Base-by-base conservation (phyloP, 2,329 filamentous ascomycete species). In the Fusarium abutilonis region DNA sequence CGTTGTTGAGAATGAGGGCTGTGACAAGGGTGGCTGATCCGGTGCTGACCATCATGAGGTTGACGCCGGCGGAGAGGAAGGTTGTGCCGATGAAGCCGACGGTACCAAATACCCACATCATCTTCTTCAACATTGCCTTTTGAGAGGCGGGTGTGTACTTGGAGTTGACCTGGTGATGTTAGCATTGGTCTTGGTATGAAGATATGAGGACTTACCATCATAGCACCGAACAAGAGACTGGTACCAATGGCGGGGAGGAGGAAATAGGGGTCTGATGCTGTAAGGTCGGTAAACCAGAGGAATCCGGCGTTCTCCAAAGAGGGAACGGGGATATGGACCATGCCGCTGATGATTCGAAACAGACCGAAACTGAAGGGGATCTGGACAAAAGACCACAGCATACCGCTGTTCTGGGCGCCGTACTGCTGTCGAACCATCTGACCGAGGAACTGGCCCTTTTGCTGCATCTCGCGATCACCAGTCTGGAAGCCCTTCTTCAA, bases 231-330 rank as follows among this genome's bases (percentile, higher is more conserved):
- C 75, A 90, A 83, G 50, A 86, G 71, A 8, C 72, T 75, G 2
- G 87, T 83, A 4, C 87, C 86, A 2, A 82, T 54, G 3, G 86
- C 62, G 2, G 95, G 95, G 29, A 98, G 78, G 36, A 95, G 74
- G 67, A 86, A 94, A 69, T 83, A 89, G 0, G 95, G 94, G 75
- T 99, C 95, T 2, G 85, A 75, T 19, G 87, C 72, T 0, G 92
- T 89, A 61, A 99, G 76, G 74, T 98, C 90, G 2, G 80, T 77
- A 66, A 98, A 85, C 95, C 95, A 99, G 36, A 88, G 77, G 32
- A 88, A 77, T 3, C 91, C 89, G 29, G 90, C 91, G 1, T 78
- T 79, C 68, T 91, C 85, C 64, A 98, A 75, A 1, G 86, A 89
- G 0, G 94, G 94, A 6, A 97, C 92, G 4, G 94, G 94, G 43